phyloP scores from a whole-genome alignment of 2,329 filamentous ascomycete genomes.

The Pseudogymnoascus sp. region DNA sequence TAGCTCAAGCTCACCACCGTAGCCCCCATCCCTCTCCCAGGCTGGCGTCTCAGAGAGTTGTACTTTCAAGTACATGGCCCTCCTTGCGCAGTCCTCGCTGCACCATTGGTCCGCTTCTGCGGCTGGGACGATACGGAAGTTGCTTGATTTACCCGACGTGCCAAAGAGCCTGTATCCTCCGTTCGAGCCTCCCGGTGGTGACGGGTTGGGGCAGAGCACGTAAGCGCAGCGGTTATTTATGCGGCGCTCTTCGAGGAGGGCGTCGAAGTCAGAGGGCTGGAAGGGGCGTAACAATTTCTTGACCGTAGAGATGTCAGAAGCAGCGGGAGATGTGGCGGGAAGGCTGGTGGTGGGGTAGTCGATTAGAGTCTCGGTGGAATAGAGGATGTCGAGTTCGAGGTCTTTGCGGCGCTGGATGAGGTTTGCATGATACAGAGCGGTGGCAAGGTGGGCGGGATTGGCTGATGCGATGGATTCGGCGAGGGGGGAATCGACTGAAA shows the following conservation, averaged over 20 bases:
- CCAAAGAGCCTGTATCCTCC: slow-evolving; percentile 62
- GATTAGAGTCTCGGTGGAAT: slow-evolving; percentile 55
- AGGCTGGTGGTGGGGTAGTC: slow-evolving; percentile 35
- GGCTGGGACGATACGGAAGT: slow-evolving; percentile 60
- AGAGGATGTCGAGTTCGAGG: slow-evolving; percentile 65
- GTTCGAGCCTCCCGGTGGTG: slow-evolving; percentile 45
- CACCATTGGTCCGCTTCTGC: slow-evolving; percentile 83
- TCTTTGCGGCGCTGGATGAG: slow-evolving; percentile 77
- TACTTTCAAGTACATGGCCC: slow-evolving; percentile 78
- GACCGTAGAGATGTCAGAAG: slow-evolving; percentile 57
- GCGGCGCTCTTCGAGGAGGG: slow-evolving; percentile 81
- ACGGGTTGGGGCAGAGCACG: slow-evolving; percentile 63
- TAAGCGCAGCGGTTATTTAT: slow-evolving; percentile 79
- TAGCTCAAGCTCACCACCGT: slow-evolving; percentile 45
- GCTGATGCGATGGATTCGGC: slow-evolving; percentile 38
- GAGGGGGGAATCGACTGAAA: slow-evolving; percentile 36
- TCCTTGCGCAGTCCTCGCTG: slow-evolving; percentile 65
- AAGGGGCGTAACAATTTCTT: slow-evolving; percentile 62
- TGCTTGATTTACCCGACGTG: slow-evolving; percentile 41
- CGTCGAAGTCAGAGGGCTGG: slow-evolving; percentile 82
- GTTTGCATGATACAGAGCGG: slow-evolving; percentile 74
- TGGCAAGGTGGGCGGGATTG: slow-evolving; percentile 32
- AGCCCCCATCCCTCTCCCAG: slow-evolving; percentile 59
- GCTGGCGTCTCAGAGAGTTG: slow-evolving; percentile 80
- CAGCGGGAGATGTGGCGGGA: slow-evolving; percentile 43